These are phyloP conservation scores for Lactarius sanguifluus DNA, from an alignment of 768 basidiomycete species.

Conservation along the genomic window DNA sequence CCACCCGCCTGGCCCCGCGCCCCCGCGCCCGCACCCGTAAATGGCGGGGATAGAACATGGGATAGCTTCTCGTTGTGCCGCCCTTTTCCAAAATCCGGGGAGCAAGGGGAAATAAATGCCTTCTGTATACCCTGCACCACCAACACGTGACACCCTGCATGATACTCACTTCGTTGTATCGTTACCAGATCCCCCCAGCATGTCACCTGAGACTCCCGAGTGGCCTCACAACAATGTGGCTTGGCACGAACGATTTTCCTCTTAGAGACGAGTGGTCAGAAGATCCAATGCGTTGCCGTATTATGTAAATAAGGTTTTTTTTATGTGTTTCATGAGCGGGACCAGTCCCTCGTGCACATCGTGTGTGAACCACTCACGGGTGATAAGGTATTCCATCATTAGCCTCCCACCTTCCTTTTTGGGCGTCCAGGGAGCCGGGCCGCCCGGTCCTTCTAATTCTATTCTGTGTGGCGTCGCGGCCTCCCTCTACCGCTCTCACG, in stretches of 20 bases:
- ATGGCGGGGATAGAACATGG: background rate
- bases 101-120: background rate
- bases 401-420: background rate
- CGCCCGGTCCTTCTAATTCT: background rate
- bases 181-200: background rate
- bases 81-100: background rate
- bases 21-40: background rate
- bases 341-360: background rate
- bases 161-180: background rate
- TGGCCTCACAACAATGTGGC: background rate
- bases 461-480: background rate
- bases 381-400: background rate
- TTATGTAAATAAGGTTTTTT: slow-evolving; percentile 1
- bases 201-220: background rate
- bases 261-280: background rate
- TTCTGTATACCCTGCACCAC: background rate
- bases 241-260: background rate
- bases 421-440: background rate
- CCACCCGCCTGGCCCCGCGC: background rate
- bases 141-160: background rate
- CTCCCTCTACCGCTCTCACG: background rate
- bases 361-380: slow-evolving; percentile 10
- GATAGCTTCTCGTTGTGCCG: background rate
- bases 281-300: background rate
- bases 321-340: background rate